These are phyloP conservation scores for Mallotus repandus DNA, from an alignment of 441 rosid genomes.

Conservation along the genomic window DNA sequence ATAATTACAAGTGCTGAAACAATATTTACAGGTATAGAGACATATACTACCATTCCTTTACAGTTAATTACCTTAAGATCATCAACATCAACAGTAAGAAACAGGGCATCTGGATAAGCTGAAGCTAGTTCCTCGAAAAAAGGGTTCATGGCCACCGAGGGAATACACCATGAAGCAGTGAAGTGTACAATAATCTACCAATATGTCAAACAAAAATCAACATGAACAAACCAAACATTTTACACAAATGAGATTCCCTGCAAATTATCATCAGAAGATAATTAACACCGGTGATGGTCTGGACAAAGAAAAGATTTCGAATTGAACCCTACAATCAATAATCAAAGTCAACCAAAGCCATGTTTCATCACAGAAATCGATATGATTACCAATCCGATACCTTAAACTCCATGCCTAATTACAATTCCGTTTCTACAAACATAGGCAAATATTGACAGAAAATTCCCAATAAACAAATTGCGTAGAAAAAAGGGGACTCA, in stretches of 20 bases:
- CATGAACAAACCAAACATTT: neutral
- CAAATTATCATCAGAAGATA: neutral
- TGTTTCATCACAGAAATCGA: too few relatives aligned
- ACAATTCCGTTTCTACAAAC: too few relatives aligned
- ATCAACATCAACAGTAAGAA: conserved; percentile 88
- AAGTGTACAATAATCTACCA: conserved; percentile 69
- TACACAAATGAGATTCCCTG: neutral
- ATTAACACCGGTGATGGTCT: too few relatives aligned
- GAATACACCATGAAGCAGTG: conserved; percentile 90
- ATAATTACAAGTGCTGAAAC: too few relatives aligned
- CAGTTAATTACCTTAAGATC: conserved; percentile 61
- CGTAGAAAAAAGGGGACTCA: conserved; percentile 23
- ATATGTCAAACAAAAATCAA: conserved; percentile 5
- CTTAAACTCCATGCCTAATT: too few relatives aligned
- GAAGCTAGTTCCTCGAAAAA: conserved; percentile 70
- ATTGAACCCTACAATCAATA: neutral
- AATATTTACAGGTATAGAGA: neutral
- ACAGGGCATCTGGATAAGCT: conserved; percentile 58
- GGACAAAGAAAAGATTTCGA: neutral
- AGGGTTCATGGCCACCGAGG: conserved; percentile 88
- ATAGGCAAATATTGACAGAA: too few relatives aligned
- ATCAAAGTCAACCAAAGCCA: neutral
- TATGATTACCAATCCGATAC: too few relatives aligned
- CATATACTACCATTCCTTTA: neutral
- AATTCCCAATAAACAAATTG: neutral